Evolutionary conservation across 306 rosid genomes (phyloP).

Genomic region (Mimosa pudica): DNA sequence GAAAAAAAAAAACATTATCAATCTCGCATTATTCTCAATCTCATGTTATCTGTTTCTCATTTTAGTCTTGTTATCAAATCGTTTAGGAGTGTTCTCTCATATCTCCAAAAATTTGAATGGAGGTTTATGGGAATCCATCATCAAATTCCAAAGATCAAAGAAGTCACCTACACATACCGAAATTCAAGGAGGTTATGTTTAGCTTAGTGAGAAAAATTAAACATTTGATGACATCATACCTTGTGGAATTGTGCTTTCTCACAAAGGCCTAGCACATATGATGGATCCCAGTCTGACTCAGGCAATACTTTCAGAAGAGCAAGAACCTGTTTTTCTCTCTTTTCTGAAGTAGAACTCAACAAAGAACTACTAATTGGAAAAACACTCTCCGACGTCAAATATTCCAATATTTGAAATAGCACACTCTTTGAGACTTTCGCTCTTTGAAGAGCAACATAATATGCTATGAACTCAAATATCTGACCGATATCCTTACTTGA

Average conservation of each 20-base stretch:
- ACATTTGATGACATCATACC: slow-evolving; percentile 45
- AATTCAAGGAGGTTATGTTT: neutral
- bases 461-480: slow-evolving; percentile 78
- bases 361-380: slow-evolving; percentile 41
- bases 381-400: slow-evolving; percentile 61
- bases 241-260: slow-evolving; percentile 76
- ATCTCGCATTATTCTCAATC: neutral
- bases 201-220: neutral
- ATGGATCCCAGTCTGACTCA: slow-evolving; percentile 74
- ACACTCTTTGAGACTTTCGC: slow-evolving; percentile 71
- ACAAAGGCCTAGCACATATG: slow-evolving; percentile 71
- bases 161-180: neutral
- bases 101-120: neutral
- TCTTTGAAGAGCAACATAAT: slow-evolving; percentile 72
- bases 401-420: slow-evolving; percentile 72
- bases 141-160: neutral
- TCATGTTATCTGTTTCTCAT: neutral
- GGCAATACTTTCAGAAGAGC: slow-evolving; percentile 84
- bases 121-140: neutral
- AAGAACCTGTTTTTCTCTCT: slow-evolving; percentile 86
- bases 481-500: slow-evolving; percentile 67
- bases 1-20: neutral
- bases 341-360: slow-evolving; percentile 50
- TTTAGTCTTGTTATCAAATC: neutral
- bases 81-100: neutral